Percentiles rank a stretch among this genome's conserved stretches.
These are phyloP conservation scores for Pyracantha coccinea DNA, from an alignment of 331 rosid species.

Conservation along the genomic window DNA sequence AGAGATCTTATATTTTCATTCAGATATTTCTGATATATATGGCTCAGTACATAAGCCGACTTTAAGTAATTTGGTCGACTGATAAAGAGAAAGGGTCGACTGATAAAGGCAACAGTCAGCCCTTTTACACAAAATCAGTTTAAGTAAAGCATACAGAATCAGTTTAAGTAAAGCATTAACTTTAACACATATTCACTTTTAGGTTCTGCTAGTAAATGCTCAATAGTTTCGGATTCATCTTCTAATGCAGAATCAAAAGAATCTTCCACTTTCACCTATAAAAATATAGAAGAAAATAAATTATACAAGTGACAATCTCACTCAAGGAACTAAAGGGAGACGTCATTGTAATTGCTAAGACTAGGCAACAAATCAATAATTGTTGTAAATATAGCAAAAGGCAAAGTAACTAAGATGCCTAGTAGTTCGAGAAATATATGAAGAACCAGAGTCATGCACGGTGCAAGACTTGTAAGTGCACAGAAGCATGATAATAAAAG, in stretches of 20 bases:
- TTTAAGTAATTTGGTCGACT: no score
- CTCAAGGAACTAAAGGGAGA: neutral
- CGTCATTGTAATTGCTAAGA: neutral
- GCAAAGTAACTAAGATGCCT: neutral
- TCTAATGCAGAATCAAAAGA: constrained; percentile 43
- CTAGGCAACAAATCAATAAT: neutral
- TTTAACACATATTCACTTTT: constrained; percentile 42
- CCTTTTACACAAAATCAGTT: no score
- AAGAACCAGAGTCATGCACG: no score
- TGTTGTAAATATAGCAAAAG: neutral
- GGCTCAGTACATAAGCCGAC: no score
- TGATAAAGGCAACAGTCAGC: no score
- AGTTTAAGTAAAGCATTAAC: no score
- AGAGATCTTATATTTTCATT: no score
- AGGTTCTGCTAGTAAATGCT: constrained; percentile 5
- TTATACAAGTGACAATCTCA: constrained; percentile 1
- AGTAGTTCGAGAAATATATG: neutral
- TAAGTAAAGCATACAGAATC: no score
- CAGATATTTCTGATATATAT: no score
- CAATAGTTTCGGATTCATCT: no score
- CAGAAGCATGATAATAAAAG: neutral
- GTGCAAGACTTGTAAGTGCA: no score
- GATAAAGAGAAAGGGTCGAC: no score
- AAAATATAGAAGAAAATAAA: constrained; percentile 4
- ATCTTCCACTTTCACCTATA: constrained; percentile 54